Base-by-base conservation (phyloP, 495 filamentous ascomycete species). In the Parmelia sp. region DNA sequence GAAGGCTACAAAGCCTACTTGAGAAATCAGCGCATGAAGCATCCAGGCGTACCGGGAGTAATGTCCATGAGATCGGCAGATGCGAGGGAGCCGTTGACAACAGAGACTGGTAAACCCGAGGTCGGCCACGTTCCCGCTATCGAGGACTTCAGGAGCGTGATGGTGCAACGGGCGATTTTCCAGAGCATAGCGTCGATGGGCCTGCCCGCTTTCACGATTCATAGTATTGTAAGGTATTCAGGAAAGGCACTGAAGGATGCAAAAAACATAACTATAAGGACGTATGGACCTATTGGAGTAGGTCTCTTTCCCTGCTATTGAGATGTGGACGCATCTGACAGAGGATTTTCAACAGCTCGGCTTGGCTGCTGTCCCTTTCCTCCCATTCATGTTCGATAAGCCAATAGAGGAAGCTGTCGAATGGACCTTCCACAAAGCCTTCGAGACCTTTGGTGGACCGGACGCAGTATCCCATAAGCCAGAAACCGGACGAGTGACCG, bases 1-100 rank as follows among this genome's bases (percentile, higher is more conserved):
- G 94, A 98, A 74, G 94, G 94, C 9, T 98, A 97, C 79, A 97
- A 96, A 72, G 87, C 92, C 17, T 97, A 96, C 71, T 77, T 86
- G 70, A 86, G 86, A 44, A 96, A 97, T 73, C 88, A 92, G 71
- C 80, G 76, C 61, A 72, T 78, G 0, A 73, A 81, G 68, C 76
- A 65, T 77, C 80, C 72, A 74, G 77, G 68, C 71, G 76, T 69
- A 74, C 80, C 66, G 73, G 72, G 71, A 0, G 35, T 60, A 1
- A 36, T 53, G 21, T 65, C 65, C 2, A 57, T 39, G 40, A 67
- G 63, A 44, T 65, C 57, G 21, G 56, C 60, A 35, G 67, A 72
- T 69, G 66, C 62, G 44, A 61, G 65, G 17, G 61, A 65, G 31
- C 47, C 33, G 27, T 36, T 57, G 42, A 55, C 64, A 25, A 62